phyloP scores from a whole-genome alignment of 108 stramenopile species.

The Nannochloropsis gaditana region DNA sequence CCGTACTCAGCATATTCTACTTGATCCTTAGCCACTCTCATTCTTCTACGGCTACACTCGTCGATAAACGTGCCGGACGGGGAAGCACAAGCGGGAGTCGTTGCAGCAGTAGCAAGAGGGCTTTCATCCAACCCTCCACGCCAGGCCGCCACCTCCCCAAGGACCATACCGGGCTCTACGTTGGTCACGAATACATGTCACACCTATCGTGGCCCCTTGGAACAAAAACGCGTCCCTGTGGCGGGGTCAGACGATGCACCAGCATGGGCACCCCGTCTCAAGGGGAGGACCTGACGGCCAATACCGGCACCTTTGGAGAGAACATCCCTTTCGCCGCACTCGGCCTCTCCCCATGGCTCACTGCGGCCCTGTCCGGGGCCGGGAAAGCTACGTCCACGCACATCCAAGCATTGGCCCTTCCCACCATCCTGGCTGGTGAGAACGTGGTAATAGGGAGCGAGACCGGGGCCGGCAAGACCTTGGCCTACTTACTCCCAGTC shows the following conservation, averaged over 20 bases:
- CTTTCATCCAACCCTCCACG: not conserved
- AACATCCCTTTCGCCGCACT: not conserved
- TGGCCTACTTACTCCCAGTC: conserved; percentile 81
- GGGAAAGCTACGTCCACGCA: not conserved
- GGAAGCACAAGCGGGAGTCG: not conserved
- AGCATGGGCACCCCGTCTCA: not conserved
- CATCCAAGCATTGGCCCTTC: conserved; percentile 37
- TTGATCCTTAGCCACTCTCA: not conserved
- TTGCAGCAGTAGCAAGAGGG: not conserved
- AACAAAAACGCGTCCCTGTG: no score
- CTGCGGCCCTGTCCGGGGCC: not conserved
- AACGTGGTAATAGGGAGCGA: conserved; percentile 80
- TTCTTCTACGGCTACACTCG: not conserved
- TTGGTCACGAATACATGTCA: not conserved
- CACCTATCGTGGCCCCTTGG: no score
- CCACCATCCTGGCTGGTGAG: conserved; percentile 49
- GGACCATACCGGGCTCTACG: not conserved
- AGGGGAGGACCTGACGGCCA: not conserved
- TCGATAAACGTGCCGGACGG: not conserved
- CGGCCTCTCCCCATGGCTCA: not conserved
- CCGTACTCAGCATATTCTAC: not conserved
- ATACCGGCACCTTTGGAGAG: not conserved
- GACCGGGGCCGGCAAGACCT: conserved; percentile 92
- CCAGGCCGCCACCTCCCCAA: not conserved
- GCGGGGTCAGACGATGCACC: no score